Evolutionary conservation across 2,329 filamentous ascomycete species (phyloP).

Genomic region (Aspergillus candidus): DNA sequence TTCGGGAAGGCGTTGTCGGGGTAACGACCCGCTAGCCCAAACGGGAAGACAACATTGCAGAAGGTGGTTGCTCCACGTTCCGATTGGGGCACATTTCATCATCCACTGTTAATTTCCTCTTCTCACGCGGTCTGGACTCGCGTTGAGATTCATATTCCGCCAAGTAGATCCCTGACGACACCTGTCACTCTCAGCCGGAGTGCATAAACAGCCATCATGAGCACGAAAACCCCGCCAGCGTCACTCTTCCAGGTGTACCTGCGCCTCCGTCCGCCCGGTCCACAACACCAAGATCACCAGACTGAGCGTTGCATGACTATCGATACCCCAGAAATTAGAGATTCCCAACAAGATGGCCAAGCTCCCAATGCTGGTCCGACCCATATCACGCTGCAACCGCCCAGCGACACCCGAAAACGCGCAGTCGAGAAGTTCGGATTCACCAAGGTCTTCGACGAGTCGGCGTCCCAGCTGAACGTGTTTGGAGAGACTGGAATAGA

Average conservation of each 20-base stretch:
- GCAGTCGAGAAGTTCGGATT: constrained; percentile 93
- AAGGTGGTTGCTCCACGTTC: constrained; percentile 4
- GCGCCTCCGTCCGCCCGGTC: constrained; percentile 65
- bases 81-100: too few relatives aligned
- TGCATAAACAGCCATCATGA: constrained; percentile 29
- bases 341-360: constrained; percentile 20
- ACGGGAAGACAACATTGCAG: constrained; percentile 6
- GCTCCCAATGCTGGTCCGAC: constrained; percentile 43
- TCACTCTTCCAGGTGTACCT: constrained; percentile 87
- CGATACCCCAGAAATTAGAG: constrained; percentile 49
- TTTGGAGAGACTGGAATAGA: constrained; percentile 75
- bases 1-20: constrained; percentile 11
- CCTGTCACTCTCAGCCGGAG: too few relatives aligned
- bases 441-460: constrained; percentile 85
- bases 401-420: constrained; percentile 73
- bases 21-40: constrained; percentile 10
- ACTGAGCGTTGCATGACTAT: constrained; percentile 70
- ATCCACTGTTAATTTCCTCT: too few relatives aligned
- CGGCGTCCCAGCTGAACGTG: constrained; percentile 75
- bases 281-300: constrained; percentile 32
- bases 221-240: constrained; percentile 45
- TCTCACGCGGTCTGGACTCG: not conserved
- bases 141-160: not conserved
- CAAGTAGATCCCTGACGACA: too few relatives aligned
- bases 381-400: constrained; percentile 72